phyloP scores from a whole-genome alignment of 805 yeast species.

The Lachancea lanzarotensis region DNA sequence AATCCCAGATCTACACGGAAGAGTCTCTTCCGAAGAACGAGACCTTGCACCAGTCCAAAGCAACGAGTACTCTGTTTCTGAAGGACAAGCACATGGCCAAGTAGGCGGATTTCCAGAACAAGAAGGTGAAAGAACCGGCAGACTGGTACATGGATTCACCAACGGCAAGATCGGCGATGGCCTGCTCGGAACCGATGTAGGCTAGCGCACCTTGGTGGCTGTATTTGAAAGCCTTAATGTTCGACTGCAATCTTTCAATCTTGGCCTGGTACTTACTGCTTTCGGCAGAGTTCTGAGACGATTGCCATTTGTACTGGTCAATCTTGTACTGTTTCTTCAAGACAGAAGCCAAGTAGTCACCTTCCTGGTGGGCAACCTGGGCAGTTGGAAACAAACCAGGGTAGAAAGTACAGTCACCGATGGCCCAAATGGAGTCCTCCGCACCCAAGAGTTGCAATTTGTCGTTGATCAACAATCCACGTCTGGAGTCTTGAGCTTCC shows the following conservation, averaged over 20 bases:
- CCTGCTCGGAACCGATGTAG: constrained; percentile 87
- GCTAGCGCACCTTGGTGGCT: constrained; percentile 90
- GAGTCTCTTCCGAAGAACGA: constrained; percentile 87
- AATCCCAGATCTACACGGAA: constrained; percentile 21
- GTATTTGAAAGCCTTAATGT: constrained; percentile 63
- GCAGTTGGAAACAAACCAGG: constrained; percentile 94
- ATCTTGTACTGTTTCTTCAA: constrained; percentile 60
- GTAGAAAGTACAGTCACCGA: constrained; percentile 89
- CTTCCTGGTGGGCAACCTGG: constrained; percentile 95
- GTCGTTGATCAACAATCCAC: constrained; percentile 85
- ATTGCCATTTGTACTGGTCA: constrained; percentile 47
- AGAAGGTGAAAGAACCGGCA: constrained; percentile 81
- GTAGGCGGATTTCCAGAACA: constrained; percentile 94
- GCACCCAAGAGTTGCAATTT: constrained; percentile 78
- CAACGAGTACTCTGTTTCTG: constrained; percentile 80
- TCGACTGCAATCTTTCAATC: constrained; percentile 36
- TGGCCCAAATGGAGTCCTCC: constrained; percentile 66
- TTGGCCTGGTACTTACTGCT: constrained; percentile 41
- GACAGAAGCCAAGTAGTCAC: constrained; percentile 67
- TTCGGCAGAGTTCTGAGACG: constrained; percentile 34
- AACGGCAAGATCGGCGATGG: constrained; percentile 84
- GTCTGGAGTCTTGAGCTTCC: constrained; percentile 76
- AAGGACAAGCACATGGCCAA: constrained; percentile 86
- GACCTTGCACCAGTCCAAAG: constrained; percentile 84
- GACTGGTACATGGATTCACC: constrained; percentile 70